Evolutionary conservation across 352 stramenopile genomes (phyloP).

Genomic region (Phytophthora niederhauseri): DNA sequence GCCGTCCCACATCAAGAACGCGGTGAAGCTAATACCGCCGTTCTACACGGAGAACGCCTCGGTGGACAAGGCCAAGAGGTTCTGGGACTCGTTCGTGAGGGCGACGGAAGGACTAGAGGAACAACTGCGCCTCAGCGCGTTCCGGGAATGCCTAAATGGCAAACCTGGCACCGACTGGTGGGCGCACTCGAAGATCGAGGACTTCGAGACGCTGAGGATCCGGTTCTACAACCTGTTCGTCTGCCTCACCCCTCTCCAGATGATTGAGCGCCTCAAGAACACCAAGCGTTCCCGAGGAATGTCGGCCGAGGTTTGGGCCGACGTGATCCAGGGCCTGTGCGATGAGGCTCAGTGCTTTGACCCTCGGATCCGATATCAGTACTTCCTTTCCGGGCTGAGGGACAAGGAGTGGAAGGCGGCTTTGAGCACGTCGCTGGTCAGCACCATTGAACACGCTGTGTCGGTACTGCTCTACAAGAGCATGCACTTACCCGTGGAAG

Average conservation of each 20-base stretch:
- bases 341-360: not conserved
- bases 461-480: not conserved
- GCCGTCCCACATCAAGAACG: not conserved
- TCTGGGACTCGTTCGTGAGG: not conserved
- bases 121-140: not conserved
- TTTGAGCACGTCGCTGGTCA: not conserved
- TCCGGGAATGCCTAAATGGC: not conserved
- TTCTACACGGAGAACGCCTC: not conserved
- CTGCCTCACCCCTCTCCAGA: not conserved
- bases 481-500: not conserved
- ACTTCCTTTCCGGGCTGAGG: not conserved
- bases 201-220: not conserved
- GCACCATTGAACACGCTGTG: not conserved
- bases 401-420: not conserved
- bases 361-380: not conserved
- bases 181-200: not conserved
- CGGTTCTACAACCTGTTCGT: not conserved
- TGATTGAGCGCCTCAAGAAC: not conserved
- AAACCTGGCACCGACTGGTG: not conserved
- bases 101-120: not conserved
- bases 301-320: not conserved
- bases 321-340: not conserved
- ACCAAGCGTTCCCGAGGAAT: not conserved
- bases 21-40: not conserved
- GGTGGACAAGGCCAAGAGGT: not conserved